phyloP scores from a whole-genome alignment of 148 eudicot species.

The Nyssa sinensis region DNA sequence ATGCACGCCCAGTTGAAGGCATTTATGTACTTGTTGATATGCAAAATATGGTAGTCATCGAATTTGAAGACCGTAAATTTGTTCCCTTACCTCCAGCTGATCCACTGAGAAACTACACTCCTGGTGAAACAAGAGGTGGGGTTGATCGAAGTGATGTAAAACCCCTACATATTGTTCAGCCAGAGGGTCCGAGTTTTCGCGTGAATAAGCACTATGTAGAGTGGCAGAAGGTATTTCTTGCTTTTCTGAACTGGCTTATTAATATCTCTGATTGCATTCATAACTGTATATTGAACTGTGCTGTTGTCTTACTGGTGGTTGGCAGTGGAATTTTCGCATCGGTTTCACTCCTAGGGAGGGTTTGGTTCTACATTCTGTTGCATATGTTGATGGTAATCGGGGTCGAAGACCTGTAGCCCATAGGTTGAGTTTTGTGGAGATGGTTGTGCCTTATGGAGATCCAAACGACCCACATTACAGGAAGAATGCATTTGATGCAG shows the following conservation, averaged over 20 bases:
- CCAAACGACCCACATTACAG: constrained; percentile 57
- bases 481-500: constrained; percentile 62
- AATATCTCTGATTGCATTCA: not conserved
- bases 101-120: constrained; percentile 93
- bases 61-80: constrained; percentile 92
- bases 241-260: not conserved
- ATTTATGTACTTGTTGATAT: constrained; percentile 90
- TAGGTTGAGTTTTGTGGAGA: constrained; percentile 97
- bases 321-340: constrained; percentile 92
- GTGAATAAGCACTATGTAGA: constrained; percentile 87
- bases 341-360: constrained; percentile 99
- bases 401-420: constrained; percentile 96
- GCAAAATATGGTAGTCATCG: constrained; percentile 93
- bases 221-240: constrained; percentile 52
- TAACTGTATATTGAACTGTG: not conserved
- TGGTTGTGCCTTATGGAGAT: constrained; percentile 99
- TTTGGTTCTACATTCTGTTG: constrained; percentile 87
- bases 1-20: constrained; percentile 99
- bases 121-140: constrained; percentile 96
- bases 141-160: constrained; percentile 97
- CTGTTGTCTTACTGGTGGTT: too few relatives aligned
- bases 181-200: constrained; percentile 98
- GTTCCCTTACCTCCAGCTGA: constrained; percentile 99
- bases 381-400: constrained; percentile 95
- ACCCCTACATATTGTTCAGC: constrained; percentile 81